phyloP scores from a whole-genome alignment of 352 stramenopile genomes.

The Salisapilia sapeloensis region DNA sequence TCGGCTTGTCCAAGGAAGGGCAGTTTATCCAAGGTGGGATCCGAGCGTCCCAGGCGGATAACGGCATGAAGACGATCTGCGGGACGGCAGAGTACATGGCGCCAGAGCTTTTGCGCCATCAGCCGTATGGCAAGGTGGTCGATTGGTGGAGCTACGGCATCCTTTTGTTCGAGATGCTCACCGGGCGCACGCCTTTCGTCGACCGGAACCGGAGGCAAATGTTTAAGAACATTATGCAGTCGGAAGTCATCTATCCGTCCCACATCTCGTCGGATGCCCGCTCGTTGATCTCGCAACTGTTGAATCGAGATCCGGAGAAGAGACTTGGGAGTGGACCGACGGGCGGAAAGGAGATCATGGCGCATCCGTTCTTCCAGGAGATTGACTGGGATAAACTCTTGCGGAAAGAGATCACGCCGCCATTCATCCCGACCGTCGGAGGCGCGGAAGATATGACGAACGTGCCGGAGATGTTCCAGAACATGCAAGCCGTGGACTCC shows the following conservation, averaged over 20 bases:
- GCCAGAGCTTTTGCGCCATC: slow-evolving; percentile 62
- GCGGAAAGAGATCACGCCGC: slow-evolving; percentile 65
- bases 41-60: slow-evolving; percentile 54
- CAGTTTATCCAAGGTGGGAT: slow-evolving; percentile 70
- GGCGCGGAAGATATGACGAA: slow-evolving; percentile 79
- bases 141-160: slow-evolving; percentile 86
- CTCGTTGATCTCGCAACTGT: slow-evolving; percentile 75
- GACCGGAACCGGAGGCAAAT: slow-evolving; percentile 78
- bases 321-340: slow-evolving; percentile 83
- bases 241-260: slow-evolving; percentile 75
- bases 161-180: slow-evolving; percentile 81
- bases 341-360: slow-evolving; percentile 78
- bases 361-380: slow-evolving; percentile 64
- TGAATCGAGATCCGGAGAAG: slow-evolving; percentile 87
- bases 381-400: slow-evolving; percentile 81
- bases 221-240: slow-evolving; percentile 86
- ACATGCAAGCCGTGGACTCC: slow-evolving; percentile 77
- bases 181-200: slow-evolving; percentile 70
- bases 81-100: slow-evolving; percentile 83
- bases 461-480: slow-evolving; percentile 81
- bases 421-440: slow-evolving; percentile 64
- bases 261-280: slow-evolving; percentile 63
- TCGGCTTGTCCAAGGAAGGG: slow-evolving; percentile 76
- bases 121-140: slow-evolving; percentile 80
- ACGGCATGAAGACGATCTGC: slow-evolving; percentile 82